Conservation (phyloP, 352 stramenopile genomes). For the Discostella stelligera region DNA sequence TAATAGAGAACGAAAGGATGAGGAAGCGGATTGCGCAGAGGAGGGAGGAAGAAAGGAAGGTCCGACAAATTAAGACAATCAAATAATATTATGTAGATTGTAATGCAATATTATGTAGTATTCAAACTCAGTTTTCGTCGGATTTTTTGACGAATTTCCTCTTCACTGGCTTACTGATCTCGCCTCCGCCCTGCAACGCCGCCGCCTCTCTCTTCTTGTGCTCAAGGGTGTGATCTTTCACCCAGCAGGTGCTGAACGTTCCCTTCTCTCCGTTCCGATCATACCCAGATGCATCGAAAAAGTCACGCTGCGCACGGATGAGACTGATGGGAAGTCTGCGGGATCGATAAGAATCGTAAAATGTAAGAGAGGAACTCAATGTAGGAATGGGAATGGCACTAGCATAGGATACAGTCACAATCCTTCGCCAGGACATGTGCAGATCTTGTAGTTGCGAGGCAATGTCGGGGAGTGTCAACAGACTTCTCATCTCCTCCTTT, state of each 20-base stretch:
- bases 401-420: conserved; percentile 36
- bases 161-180: neutral
- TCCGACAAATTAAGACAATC: neutral
- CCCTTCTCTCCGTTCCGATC: conserved; percentile 37
- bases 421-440: conserved; percentile 52
- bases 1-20: conserved; percentile 38
- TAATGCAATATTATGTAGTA: neutral
- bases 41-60: conserved; percentile 39
- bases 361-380: conserved; percentile 39
- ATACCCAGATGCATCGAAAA: conserved; percentile 43
- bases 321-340: conserved; percentile 22
- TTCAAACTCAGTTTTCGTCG: neutral
- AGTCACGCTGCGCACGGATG: conserved; percentile 45
- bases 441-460: conserved; percentile 23
- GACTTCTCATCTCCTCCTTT: conserved; percentile 15
- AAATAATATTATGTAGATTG: neutral
- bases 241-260: conserved; percentile 42
- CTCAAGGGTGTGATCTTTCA: conserved; percentile 29
- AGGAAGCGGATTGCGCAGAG: conserved; percentile 39
- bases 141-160: neutral
- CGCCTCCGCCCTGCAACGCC: neutral
- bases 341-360: conserved; percentile 45
- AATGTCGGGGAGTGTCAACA: conserved; percentile 31
- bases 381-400: conserved; percentile 36
- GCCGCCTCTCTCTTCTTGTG: conserved; percentile 25